Evolutionary conservation across 2,329 filamentous ascomycete genomes (phyloP), one percentile per base, ranked within the genome.

Genomic region (Zymoseptoria pseudotritici): DNA sequence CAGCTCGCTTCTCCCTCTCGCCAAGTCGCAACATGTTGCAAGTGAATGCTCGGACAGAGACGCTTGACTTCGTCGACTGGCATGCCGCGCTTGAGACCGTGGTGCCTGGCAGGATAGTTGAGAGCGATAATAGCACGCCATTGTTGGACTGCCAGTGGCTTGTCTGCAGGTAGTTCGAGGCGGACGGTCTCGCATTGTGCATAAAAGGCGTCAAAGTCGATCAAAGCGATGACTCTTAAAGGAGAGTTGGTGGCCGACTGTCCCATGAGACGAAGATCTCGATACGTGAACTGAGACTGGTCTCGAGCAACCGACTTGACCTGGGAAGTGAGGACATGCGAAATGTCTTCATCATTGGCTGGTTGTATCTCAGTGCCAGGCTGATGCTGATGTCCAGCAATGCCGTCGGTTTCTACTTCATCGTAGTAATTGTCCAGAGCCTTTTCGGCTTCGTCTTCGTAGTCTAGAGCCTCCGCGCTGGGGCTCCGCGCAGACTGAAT

Each of bases 201-300:
- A 74, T 99, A 99, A 76, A 99, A 99, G 49, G 93, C 93, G 82
- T 99, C 94, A 61, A 99, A 86, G 70, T 99, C 94, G 64, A 97
- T 86, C 73, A 97, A 91, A 6, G 91, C 90, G 66, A 97, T 85
- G 29, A 95, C 89, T 53, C 94, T 86, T 42, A 99, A 80, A 1
- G 93, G 93, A 54, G 85, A 91, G 8, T 85, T 84, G 0, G 86
- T 80, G 36, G 84, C 86, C 65, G 83, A 91, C 8, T 86, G 81
- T 6, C 86, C 84, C 59, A 97, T 83, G 65, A 92, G 87, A 36
- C 84, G 81, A 13, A 97, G 82, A 57, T 97, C 87, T 61, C 89
- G 89, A 73, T 89, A 91, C 2, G 91, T 97, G 76, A 94, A 97
- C 20, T 19, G 20, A 21, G 50, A 52, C 9, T 20, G 50, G 11